Evolutionary conservation across 176 grass and related monocot species (phyloP), one percentile per base, ranked within the genome.

Genomic region (barley (Hordeum vulgare)): DNA sequence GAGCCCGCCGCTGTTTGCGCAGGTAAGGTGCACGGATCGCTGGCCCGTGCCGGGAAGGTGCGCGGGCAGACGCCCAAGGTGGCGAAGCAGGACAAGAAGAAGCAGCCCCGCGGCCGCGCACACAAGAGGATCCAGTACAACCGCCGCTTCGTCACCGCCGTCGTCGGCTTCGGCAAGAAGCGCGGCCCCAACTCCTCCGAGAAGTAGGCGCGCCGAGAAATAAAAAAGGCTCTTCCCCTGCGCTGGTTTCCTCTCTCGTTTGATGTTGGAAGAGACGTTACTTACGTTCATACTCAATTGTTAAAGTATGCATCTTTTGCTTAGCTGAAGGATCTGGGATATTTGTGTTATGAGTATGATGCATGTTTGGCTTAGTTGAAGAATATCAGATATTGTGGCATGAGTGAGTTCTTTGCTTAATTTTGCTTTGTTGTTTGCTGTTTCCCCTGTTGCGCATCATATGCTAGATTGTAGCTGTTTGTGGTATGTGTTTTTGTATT

Each of bases 61-160:
- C 83, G 93, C 33, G 90, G 93, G 0, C 93, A 95, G 75, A 95
- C 93, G 70, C 93, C 93, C 9, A 95, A 95, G 90, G 93, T 95
- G 47, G 93, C 90, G 7, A 95, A 95, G 88, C 90, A 95, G 84
- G 93, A 95, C 85, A 95, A 95, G 90, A 95, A 95, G 88, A 95
- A 95, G 85, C 80, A 93, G 86, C 93, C 90, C 71, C 90, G 93
- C 45, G 93, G 93, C 71, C 87, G 93, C 82, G 90, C 93, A 9
- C 7, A 93, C 88, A 95, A 95, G 88, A 87, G 93, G 75, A 95
- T 95, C 88, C 93, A 95, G 86, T 95, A 95, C 93, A 95, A 95
- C 90, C 88, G 93, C 75, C 93, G 93, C 24, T 95, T 95, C 71
- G 90, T 95, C 57, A 95, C 93, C 24, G 93, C 93, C 75, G 93